phyloP scores from a whole-genome alignment of 192 early-diverging fungal genomes.

The Backusella parvicylindrica region DNA sequence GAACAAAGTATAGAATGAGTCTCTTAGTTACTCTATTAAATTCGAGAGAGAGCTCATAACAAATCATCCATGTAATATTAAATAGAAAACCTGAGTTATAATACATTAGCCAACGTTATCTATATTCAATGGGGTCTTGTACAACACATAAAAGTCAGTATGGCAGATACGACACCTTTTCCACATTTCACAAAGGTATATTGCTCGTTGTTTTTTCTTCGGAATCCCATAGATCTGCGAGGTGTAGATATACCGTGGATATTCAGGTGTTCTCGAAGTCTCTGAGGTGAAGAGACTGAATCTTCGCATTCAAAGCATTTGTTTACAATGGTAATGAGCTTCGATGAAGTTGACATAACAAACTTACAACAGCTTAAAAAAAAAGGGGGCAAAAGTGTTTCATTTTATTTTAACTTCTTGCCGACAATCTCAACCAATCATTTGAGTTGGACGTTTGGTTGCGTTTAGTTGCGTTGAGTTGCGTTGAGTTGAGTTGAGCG shows the following conservation, averaged over 20 bases:
- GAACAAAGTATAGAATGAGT: too few species aligned
- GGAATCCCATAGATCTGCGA: background rate
- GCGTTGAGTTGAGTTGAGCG: too few species aligned
- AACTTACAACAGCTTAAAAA: background rate
- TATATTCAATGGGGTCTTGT: too few species aligned
- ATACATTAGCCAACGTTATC: too few species aligned
- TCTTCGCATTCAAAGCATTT: background rate
- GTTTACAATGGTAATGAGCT: background rate
- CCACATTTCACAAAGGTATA: background rate
- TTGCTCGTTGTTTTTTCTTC: background rate
- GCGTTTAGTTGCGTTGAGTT: too few species aligned
- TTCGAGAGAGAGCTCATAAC: too few species aligned
- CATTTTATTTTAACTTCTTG: background rate
- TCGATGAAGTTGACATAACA: background rate
- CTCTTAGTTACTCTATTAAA: too few species aligned
- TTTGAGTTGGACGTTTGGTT: too few species aligned
- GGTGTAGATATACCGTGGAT: background rate
- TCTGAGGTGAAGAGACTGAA: background rate
- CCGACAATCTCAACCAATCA: constrained; percentile 6
- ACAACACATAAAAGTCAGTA: too few species aligned
- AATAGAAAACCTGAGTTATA: too few species aligned
- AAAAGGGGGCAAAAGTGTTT: background rate
- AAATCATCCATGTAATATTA: too few species aligned
- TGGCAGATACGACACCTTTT: too few species aligned
- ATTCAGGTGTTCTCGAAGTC: background rate